Conservation (phyloP, 177 flowering plant genomes). For the Vitis hybrid region DNA sequence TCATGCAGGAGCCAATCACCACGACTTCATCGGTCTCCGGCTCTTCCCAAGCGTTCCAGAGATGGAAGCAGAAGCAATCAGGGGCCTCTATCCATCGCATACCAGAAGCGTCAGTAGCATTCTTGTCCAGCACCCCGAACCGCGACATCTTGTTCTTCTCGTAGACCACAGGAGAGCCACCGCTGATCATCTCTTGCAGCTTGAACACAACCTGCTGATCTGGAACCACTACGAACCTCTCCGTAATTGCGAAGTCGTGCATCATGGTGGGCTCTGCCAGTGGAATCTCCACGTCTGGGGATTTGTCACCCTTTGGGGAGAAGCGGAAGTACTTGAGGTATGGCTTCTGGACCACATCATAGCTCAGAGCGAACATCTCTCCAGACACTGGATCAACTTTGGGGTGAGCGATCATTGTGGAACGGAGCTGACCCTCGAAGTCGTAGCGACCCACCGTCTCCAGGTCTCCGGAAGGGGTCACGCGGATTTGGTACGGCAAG, state of each 20-base stretch:
- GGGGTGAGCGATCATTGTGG: slow-evolving; percentile 53
- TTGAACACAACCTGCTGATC: slow-evolving; percentile 49
- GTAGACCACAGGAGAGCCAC: slow-evolving; percentile 49
- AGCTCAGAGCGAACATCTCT: slow-evolving; percentile 41
- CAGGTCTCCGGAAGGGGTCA: slow-evolving; percentile 37
- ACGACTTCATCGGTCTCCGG: slow-evolving; percentile 45
- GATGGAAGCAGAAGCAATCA: slow-evolving; percentile 51
- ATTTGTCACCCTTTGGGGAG: slow-evolving; percentile 32
- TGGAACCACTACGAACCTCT: slow-evolving; percentile 37
- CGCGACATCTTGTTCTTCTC: slow-evolving; percentile 38
- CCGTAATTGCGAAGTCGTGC: slow-evolving; percentile 50
- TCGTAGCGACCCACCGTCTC: slow-evolving; percentile 35
- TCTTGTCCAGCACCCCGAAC: slow-evolving; percentile 39
- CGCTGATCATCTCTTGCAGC: slow-evolving; percentile 37
- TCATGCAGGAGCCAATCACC: slow-evolving; percentile 54
- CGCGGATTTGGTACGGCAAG: slow-evolving; percentile 38
- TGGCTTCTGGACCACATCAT: slow-evolving; percentile 44
- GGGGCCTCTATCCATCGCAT: slow-evolving; percentile 44
- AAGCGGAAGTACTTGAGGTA: slow-evolving; percentile 42
- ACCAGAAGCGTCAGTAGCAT: slow-evolving; percentile 23
- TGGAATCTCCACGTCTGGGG: slow-evolving; percentile 37
- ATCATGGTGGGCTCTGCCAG: slow-evolving; percentile 42
- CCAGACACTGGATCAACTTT: slow-evolving; percentile 42
- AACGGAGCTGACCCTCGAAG: slow-evolving; percentile 29
- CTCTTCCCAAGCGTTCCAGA: slow-evolving; percentile 57